Conservation (phyloP, 176 grass and related monocot species). For the Avena atlantica region DNA sequence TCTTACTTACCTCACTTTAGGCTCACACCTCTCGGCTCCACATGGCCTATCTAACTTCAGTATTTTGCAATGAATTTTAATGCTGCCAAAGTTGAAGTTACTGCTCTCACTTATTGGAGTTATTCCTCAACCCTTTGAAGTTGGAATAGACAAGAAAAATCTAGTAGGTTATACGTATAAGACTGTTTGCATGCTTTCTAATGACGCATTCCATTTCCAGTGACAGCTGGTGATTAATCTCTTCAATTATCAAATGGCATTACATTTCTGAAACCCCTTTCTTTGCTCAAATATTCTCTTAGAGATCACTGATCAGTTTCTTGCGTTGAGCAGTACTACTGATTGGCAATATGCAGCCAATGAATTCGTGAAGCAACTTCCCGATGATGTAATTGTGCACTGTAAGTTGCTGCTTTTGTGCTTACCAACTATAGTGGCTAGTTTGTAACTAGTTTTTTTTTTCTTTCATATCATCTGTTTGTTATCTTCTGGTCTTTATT, state of each 20-base stretch:
- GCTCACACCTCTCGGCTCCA: neutral
- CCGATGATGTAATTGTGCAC: constrained; percentile 77
- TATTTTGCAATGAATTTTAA: neutral
- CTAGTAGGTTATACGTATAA: neutral
- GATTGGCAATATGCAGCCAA: constrained; percentile 87
- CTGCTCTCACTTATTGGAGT: neutral
- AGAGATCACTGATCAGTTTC: neutral
- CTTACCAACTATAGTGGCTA: neutral
- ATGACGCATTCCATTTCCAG: neutral
- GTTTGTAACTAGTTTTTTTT: neutral
- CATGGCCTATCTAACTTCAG: neutral
- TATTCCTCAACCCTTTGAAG: neutral
- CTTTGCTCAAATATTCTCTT: neutral
- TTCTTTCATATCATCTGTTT: neutral
- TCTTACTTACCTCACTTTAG: neutral
- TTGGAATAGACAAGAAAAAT: neutral
- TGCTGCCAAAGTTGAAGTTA: neutral
- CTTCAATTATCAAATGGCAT: neutral
- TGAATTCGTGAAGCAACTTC: constrained; percentile 69
- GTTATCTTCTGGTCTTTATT: neutral
- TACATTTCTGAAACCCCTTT: neutral
- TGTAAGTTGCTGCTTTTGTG: constrained; percentile 56
- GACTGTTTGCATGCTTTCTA: neutral
- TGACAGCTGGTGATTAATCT: neutral
- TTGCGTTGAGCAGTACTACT: constrained; percentile 56